A percentile compares a stretch with the other conserved stretches of the same genome.
Conservation (phyloP, 2,329 filamentous ascomycete species). For the Calonectria multiphialidica region DNA sequence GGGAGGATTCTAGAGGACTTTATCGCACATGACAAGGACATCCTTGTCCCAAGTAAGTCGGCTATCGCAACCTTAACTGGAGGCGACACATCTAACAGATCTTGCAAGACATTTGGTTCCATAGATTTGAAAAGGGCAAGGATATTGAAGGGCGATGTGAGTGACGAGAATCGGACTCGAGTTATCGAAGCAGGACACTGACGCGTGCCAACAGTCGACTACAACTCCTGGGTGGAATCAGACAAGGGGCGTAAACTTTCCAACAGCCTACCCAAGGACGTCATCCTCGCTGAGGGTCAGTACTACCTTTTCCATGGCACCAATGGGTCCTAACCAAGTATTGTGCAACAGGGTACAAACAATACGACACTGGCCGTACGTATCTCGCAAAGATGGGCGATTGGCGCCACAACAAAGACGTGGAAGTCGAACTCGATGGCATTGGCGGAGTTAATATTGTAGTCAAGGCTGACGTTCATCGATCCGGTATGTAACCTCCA, state of each 20-base stretch:
- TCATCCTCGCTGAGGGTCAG: conserved; percentile 89
- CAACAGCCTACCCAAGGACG: conserved; percentile 80
- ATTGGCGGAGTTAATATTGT: conserved; percentile 98
- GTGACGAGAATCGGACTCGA: conserved; percentile 47
- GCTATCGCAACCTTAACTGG: not conserved
- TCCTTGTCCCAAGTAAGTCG: conserved; percentile 92
- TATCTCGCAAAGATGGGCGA: conserved; percentile 95
- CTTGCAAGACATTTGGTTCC: conserved; percentile 91
- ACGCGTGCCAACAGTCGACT: conserved; percentile 76
- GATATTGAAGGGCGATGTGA: conserved; percentile 96
- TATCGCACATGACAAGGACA: conserved; percentile 90
- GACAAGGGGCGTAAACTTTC: conserved; percentile 83
- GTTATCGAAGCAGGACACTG: conserved; percentile 14
- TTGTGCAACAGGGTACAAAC: conserved; percentile 79
- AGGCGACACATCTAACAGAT: conserved; percentile 39
- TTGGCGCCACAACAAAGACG: conserved; percentile 91
- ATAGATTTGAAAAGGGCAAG: conserved; percentile 81
- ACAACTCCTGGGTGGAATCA: conserved; percentile 99
- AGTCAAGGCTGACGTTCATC: conserved; percentile 97
- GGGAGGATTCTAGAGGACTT: conserved; percentile 93
- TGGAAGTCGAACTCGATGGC: conserved; percentile 92
- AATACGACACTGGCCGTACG: conserved; percentile 89
- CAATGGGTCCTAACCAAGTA: conserved; percentile 29
- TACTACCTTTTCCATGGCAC: not conserved
- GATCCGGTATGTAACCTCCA: conserved; percentile 75